Base-by-base conservation (phyloP, 805 yeast species). In the Vanderwaltozyma polyspora region DNA sequence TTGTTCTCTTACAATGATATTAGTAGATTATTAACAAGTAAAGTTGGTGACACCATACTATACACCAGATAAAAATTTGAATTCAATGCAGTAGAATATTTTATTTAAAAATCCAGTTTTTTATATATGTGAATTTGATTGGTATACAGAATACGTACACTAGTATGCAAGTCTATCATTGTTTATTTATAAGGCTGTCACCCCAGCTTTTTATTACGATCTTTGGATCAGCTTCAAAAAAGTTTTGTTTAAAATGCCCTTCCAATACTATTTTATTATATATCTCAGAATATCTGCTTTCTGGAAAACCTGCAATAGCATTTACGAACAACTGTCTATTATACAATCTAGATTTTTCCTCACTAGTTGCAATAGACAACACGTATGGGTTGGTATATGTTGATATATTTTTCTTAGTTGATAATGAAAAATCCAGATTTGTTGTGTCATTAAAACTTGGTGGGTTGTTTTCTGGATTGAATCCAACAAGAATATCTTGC, bases 141-240 rank as follows among this genome's bases (percentile, higher is more conserved):
- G n/a, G n/a, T n/a, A n/a, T n/a, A n/a, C n/a, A n/a, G n/a, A n/a
- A n/a, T n/a, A n/a, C n/a, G n/a, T n/a, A n/a, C n/a, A n/a, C n/a
- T n/a, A n/a, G n/a, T n/a, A n/a, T n/a, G n/a, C n/a, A n/a, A n/a
- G n/a, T n/a, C n/a, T n/a, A n/a, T n/a, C n/a, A n/a, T n/a, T n/a
- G n/a, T n/a, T n/a, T n/a, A n/a, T n/a, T n/a, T n/a, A n/a, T n/a
- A n/a, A n/a, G n/a, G n/a, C n/a, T n/a, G n/a, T n/a, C n/a, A n/a
- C n/a, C n/a, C 53, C 53, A 55, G 27, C 37, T 27, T 25, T 46
- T 34, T n/a, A 46, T 23, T 3, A 52, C 42, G 10, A 25, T 16
- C 2, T 45, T 37, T 4, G 60, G 53, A 23, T 51, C 45, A 8
- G 44, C 45, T 11, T 38, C 38, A 36, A 57, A 57, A 41, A 45